Base-by-base conservation (phyloP, 345 rosid genomes). In the Euphorbia lathyris region DNA sequence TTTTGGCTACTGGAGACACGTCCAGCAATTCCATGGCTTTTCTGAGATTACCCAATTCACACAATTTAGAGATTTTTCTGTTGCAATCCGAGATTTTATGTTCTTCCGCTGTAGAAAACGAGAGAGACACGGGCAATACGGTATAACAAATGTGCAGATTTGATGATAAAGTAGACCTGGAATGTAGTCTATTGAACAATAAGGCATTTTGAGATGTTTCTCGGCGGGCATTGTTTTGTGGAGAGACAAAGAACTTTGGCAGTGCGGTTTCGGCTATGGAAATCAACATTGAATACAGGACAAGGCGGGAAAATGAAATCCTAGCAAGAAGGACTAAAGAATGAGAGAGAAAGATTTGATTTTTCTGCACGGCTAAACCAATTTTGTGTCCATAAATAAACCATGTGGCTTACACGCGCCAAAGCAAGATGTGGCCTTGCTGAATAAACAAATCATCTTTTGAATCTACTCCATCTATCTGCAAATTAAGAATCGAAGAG, bases 21-120 rank as follows among this genome's bases (percentile, higher is more conserved):
- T 58, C 60, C 61, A 88, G 85, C 72, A 84, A 78, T 42, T 83
- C 78, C 75, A 84, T 77, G 57, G 83, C 87, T 32, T 45, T 73
- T 34, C 32, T 48, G 51, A 85, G 85, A 61, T 80, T 65, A n/a
- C 91, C 82, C 67, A 74, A 40, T 72, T 86, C 77, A 30, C 83
- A 81, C 51, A 80, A 69, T 64, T 81, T 75, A 22, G 75, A 47
- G 26, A 84, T 75, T 71, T 67, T 74, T 38, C 55, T 67, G 63
- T 84, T 86, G 42, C 57, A 71, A 68, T 79, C 80, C n/a, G 60
- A 26, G 45, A 52, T 22, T 56, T 32, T 53, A 23, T 42, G 14
- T 40, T 72, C 76, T 38, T 65, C 29, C 58, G 70, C 17, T 43
- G 67, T 67, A n/a, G 63, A 20, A n/a, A 62, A 30, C 6, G 82